phyloP scores from a whole-genome alignment of 495 filamentous ascomycete genomes.

The Neurospora africana region DNA sequence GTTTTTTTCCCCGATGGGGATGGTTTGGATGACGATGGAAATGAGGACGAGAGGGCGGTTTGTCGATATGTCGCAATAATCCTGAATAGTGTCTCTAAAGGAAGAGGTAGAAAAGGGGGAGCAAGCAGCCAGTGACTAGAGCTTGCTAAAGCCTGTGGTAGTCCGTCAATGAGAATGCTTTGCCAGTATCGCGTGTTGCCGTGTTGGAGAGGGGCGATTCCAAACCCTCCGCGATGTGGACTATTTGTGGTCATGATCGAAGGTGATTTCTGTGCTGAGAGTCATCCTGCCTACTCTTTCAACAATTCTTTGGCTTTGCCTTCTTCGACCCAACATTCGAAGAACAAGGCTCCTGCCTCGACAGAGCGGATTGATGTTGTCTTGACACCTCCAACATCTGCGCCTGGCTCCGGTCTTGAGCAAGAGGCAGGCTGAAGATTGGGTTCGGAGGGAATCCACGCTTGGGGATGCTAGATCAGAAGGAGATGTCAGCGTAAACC shows the following conservation, averaged over 20 bases:
- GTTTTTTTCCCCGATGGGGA: background rate
- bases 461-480: slow-evolving; percentile 44
- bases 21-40: background rate
- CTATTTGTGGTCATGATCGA: background rate
- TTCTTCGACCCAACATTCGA: slow-evolving; percentile 63
- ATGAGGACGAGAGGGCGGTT: background rate
- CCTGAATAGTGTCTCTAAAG: background rate
- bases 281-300: background rate
- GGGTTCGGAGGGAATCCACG: slow-evolving; percentile 54
- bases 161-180: background rate
- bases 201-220: background rate
- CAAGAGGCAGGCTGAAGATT: slow-evolving; percentile 32
- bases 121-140: background rate
- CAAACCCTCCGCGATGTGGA: background rate
- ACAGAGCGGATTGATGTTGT: slow-evolving; percentile 49
- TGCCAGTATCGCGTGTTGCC: background rate
- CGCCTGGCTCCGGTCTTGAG: slow-evolving; percentile 20
- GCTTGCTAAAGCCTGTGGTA: background rate
- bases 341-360: slow-evolving; percentile 51
- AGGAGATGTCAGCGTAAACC: background rate
- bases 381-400: slow-evolving; percentile 34
- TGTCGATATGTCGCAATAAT: background rate
- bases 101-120: background rate
- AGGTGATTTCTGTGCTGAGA: background rate
- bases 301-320: slow-evolving; percentile 24